A percentile compares a stretch with the other conserved stretches of the same genome.
These are phyloP conservation scores for Acanthamoeba divionensis DNA, from an alignment of 208 protist genomes.

Conservation along the genomic window DNA sequence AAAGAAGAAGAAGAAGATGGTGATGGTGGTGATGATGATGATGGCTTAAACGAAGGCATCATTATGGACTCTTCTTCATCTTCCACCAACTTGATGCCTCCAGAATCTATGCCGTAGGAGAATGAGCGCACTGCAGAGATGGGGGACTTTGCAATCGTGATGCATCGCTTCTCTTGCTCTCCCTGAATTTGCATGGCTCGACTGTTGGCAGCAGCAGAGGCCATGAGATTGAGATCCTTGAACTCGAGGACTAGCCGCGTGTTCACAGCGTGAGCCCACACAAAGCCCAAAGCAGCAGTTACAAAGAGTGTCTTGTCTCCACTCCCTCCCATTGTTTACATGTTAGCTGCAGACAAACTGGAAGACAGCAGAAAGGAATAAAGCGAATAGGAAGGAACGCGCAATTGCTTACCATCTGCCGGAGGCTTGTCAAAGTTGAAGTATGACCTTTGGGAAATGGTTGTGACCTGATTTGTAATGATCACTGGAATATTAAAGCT, in stretches of 20 bases:
- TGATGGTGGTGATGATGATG: neutral
- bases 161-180: neutral
- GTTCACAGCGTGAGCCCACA: constrained; percentile 51
- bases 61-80: neutral
- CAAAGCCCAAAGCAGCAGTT: constrained; percentile 8
- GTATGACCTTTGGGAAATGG: neutral
- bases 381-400: neutral
- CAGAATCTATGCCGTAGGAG: constrained; percentile 11
- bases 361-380: too few species aligned
- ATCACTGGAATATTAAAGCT: constrained; percentile 48
- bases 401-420: neutral
- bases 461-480: constrained; percentile 42
- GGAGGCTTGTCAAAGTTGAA: neutral
- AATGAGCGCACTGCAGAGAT: constrained; percentile 12
- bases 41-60: neutral
- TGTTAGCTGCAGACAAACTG: too few species aligned
- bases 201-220: neutral
- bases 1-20: neutral
- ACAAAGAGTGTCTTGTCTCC: constrained; percentile 13
- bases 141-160: constrained; percentile 41
- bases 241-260: constrained; percentile 38
- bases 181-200: neutral
- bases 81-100: neutral
- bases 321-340: neutral
- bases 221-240: neutral